Evolutionary conservation across 345 rosid genomes (phyloP).

Genomic region (Salix exigua): DNA sequence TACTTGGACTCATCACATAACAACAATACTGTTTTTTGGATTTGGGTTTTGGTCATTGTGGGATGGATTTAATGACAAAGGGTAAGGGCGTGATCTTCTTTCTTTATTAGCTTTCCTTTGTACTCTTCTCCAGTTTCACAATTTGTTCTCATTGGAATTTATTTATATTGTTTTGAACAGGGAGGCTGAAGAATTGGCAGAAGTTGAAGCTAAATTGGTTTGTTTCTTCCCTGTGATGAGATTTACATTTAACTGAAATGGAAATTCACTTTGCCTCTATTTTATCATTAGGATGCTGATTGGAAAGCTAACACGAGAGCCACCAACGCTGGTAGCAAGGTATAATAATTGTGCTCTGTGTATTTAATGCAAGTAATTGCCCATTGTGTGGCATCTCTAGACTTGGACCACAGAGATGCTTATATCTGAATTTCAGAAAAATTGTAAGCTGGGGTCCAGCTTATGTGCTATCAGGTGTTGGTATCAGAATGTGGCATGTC

Average conservation of each 20-base stretch:
- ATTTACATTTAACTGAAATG: conserved; percentile 7
- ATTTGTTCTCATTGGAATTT: conserved; percentile 5
- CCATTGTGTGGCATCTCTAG: neutral
- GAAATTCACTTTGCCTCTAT: conserved; percentile 13
- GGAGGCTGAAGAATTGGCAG: conserved; percentile 74
- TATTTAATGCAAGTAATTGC: neutral
- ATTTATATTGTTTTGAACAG: conserved; percentile 33
- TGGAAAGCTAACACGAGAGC: conserved; percentile 46
- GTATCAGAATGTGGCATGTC: neutral
- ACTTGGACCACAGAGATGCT: neutral
- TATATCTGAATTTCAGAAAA: neutral
- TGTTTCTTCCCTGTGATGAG: conserved; percentile 15
- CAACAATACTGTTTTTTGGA: conserved; percentile 74
- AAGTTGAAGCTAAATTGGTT: conserved; percentile 88
- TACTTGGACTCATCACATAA: conserved; percentile 79
- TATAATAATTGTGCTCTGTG: conserved; percentile 20
- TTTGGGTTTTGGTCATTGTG: conserved; percentile 88
- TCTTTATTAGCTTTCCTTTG: conserved; percentile 1
- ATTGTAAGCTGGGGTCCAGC: neutral
- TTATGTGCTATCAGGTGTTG: neutral
- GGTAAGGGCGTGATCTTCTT: conserved; percentile 36
- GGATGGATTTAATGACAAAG: conserved; percentile 68
- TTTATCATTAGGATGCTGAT: conserved; percentile 58
- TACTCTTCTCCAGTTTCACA: neutral
- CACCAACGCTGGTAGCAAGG: conserved; percentile 52